Evolutionary conservation across 2,329 filamentous ascomycete species (phyloP), one percentile per base, ranked within the genome.

Genomic region (Cytospora paraplurivora): DNA sequence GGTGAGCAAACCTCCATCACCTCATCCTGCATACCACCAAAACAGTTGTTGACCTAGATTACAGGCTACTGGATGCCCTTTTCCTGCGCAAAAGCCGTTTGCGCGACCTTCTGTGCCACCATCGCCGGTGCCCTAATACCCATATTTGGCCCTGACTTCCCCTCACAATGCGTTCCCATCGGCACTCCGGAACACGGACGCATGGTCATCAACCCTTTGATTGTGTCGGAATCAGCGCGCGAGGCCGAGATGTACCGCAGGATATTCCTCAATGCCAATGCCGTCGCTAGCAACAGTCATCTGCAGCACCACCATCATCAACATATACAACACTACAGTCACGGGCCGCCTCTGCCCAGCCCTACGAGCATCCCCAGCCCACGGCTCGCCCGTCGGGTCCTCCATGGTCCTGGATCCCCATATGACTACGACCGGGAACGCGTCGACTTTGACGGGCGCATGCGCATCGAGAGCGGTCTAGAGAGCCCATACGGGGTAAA

Each of bases 21-120:
- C 13, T 13, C 27, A 34, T 12, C 1, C 11, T 3, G 19, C 10
- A 12, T 15, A 12, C 51, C 5, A 27, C 4, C 27, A 17, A 47
- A 50, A 1, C 11, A 33, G 51, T n/a, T 51, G 68, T 61, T 69
- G 47, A 60, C 60, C 67, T 27, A 27, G 27, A n/a, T n/a, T 47
- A 33, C 65, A 96, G 93, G 95, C 38, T 99, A 98, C 76, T 99
- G 95, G 95, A 92, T 98, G 85, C 94, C 94, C 2, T 98, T 88
- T 71, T 79, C 86, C 47, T 96, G 93, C 69, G 95, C 95, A 54
- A 90, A 85, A 76, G 93, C 92, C 12, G 81, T 99, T 58, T 96
- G 93, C 71, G 85, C 91, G 4, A 97, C 91, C 0, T 98, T 98
- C 74, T 98, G 94, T 77, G 87, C 88, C 74, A 79, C 85, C 41